Conservation (phyloP, 768 basidiomycete species). For the Collybiopsis confluens region DNA sequence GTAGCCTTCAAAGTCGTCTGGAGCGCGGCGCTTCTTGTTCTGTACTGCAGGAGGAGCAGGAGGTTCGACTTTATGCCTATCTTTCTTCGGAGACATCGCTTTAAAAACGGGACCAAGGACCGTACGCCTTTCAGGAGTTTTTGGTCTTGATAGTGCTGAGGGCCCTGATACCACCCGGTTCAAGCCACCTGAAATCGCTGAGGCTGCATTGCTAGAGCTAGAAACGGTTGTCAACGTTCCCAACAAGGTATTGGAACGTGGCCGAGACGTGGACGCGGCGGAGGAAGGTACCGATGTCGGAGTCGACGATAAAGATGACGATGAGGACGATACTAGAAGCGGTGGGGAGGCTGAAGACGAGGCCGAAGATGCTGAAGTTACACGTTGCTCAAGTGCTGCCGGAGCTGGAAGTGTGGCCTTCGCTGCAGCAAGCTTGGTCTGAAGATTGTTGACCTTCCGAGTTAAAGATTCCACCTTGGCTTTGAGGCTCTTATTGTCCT, state of each 20-base stretch:
- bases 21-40: constrained; percentile 71
- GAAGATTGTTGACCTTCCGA: constrained; percentile 69
- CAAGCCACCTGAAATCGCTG: constrained; percentile 9
- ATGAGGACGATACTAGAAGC: background rate
- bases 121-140: constrained; percentile 48
- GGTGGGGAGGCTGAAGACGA: background rate
- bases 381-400: constrained; percentile 15
- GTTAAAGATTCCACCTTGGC: constrained; percentile 67
- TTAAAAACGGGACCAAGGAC: constrained; percentile 40
- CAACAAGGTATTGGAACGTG: constrained; percentile 8
- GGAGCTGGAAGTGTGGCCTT: constrained; percentile 33
- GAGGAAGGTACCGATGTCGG: background rate
- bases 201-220: constrained; percentile 11
- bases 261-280: constrained; percentile 3
- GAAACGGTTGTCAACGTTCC: background rate
- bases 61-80: constrained; percentile 22
- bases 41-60: constrained; percentile 38
- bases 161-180: constrained; percentile 40
- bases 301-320: background rate
- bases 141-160: constrained; percentile 38
- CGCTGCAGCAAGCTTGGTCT: constrained; percentile 57
- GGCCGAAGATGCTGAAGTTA: constrained; percentile 7
- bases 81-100: constrained; percentile 47
- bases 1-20: constrained; percentile 69
- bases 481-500: constrained; percentile 74